These are phyloP conservation scores for Mycena haematopus DNA, from an alignment of 768 basidiomycete species.

Conservation along the genomic window DNA sequence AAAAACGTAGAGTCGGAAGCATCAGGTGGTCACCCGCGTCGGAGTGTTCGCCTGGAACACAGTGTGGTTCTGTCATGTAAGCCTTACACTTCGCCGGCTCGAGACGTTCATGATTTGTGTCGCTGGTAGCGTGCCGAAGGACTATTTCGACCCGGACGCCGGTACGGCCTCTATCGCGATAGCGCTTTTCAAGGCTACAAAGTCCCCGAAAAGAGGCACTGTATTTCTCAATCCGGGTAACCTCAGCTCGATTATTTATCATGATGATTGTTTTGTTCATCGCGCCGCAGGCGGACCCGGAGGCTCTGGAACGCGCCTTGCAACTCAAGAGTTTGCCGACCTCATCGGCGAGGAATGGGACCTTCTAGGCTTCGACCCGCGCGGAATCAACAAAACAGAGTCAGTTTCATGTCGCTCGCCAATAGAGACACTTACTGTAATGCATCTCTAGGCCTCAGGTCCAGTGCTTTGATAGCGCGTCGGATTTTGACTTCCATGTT, in stretches of 20 bases:
- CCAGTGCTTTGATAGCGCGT: slow-evolving; percentile 25
- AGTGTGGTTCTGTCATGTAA: slow-evolving; percentile 12
- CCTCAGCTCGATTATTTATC: not conserved
- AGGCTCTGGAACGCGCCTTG: slow-evolving; percentile 32
- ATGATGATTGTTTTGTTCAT: not conserved
- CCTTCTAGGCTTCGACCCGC: slow-evolving; percentile 38
- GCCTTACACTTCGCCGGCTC: not conserved
- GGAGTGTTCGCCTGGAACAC: slow-evolving; percentile 6
- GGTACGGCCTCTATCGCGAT: slow-evolving; percentile 33
- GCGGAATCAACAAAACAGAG: slow-evolving; percentile 34
- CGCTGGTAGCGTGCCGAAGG: slow-evolving; percentile 33
- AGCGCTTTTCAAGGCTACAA: slow-evolving; percentile 28
- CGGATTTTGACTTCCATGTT: slow-evolving; percentile 24
- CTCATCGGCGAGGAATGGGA: slow-evolving; percentile 38
- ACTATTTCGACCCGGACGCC: slow-evolving; percentile 30
- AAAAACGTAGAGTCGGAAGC: not conserved
- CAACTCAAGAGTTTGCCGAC: slow-evolving; percentile 19
- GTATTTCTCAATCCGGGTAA: slow-evolving; percentile 35
- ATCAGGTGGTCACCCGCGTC: slow-evolving; percentile 7
- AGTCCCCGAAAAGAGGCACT: slow-evolving; percentile 31
- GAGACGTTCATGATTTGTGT: not conserved
- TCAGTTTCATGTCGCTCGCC: not conserved
- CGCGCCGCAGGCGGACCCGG: slow-evolving; percentile 34
- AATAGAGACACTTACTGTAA: too few species aligned
- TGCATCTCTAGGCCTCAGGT: slow-evolving; percentile 26